Evolutionary conservation across 352 stramenopile species (phyloP), one percentile per base, ranked within the genome.

Genomic region (Globisporangium barbulae): DNA sequence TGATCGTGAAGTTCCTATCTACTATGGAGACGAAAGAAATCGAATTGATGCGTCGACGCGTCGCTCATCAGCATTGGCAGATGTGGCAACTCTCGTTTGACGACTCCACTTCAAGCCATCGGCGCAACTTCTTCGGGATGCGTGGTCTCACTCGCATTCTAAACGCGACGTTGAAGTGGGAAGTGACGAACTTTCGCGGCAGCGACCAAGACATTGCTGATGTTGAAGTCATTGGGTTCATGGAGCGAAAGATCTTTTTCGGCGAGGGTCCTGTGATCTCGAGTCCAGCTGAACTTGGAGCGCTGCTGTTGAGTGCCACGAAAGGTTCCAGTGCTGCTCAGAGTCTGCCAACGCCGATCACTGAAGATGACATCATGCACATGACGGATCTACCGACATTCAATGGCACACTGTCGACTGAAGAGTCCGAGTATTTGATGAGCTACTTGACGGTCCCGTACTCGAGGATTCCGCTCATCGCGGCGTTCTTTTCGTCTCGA

Each of bases 381-480:
- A 69, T 99, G 17, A 87, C 90, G 37, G 89, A 98, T 44, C 70
- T 99, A 37, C 97, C 98, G 5, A 98, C 96, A 0, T 99, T 99
- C 73, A 93, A 96, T 50, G 88, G 96, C 49, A 97, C 97, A 25
- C 77, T 99, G n/a, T 96, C 90, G 13, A 86, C 94, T 22, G 94
- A 98, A 59, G 97, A 99, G 68, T 97, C 93, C 0, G 97, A 99
- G 75, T 96, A 98, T 12, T 91, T 99, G 59, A 90, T 99, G 63
- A 97, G 98, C 69, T 99, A 99, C 72, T 85, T 99, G 59, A 99
- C 98, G 5, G 98, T 98, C 9, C 98, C 98, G 33, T 99, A 99
- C 68, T 93, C 98, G 33, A 74, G 97, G 22, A 99, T 99, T 67
- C 98, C 98, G 37, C 83, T 99, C 5, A 88, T 99, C 33, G 73